Base-by-base conservation (phyloP, 495 filamentous ascomycete species). In the Platismatia glauca region DNA sequence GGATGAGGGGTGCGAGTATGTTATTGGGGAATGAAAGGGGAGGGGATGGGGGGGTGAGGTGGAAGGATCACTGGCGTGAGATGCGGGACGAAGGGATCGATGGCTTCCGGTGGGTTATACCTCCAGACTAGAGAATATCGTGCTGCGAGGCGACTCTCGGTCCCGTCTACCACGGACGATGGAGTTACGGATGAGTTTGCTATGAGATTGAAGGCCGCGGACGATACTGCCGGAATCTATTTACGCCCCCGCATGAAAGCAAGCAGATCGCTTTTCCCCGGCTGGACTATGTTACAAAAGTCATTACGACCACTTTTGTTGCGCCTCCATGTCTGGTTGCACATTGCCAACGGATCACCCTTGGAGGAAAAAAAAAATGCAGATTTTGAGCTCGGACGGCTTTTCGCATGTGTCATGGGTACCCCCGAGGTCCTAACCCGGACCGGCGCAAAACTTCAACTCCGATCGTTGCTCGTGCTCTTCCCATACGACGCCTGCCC, bases 1-100 rank as follows among this genome's bases (percentile, higher is more conserved):
- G 0, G 44, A 71, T 1, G 78, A 85, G 59, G 90, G 90, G 0
- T 95, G 90, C 74, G 90, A 88, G 44, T 91, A 90, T 77, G 87
- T 93, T 27, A 90, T 94, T 73, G 90, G 90, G 24, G 89, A 68
- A 34, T 61, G 50, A 66, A 43, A 55, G 37, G 39, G 39, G 39
- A 43, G 24, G 4, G 15, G 9, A 13, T n/a, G 13, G n/a, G 38
- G 18, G 37, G 13, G 18, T 0, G 31, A 18, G 35, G 22, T 33
- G 1, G 9, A 18, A 15, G 57, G 24, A 33, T 15, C 7, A 3
- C 16, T 18, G 50, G 29, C 24, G n/a, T 53, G 29, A 31, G 33
- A 15, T 53, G 29, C 50, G 24, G 39, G 3, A 24, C 27, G 13
- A 16, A 7, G 0, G 20, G 11, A 33, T 12, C 29, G 5, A 52